Evolutionary conservation across 441 rosid genomes (phyloP), one percentile per base, ranked within the genome.

Genomic region (Pelargonium australe): DNA sequence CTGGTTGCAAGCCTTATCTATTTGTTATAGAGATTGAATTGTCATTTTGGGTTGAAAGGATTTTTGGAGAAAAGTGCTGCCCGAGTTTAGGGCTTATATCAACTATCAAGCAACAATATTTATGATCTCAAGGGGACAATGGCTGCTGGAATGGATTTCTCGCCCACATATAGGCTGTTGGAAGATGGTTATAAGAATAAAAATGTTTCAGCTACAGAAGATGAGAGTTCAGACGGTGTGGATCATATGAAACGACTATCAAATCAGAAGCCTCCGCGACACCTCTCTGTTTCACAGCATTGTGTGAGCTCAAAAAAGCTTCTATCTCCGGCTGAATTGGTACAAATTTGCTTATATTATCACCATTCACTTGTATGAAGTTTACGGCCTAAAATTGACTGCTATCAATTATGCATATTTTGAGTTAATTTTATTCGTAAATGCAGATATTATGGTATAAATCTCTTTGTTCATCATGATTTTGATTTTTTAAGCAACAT

Each of bases 261-360:
- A n/a, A 82, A 51, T 68, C 86, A 89, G 13, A 94, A 91, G 74
- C 98, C 98, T 77, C 98, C 97, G 0, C 81, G 96, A 23, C 96
- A 89, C 63, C 69, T 82, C 70, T 84, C 91, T 0, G 71, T 76
- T 14, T 65, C 78, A 75, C 84, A 73, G 41, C 85, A 82, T 73
- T 75, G 83, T 69, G 67, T 87, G 70, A 69, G 80, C 77, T 73
- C 86, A 55, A 73, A 75, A 66, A 83, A 79, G 84, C 69, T 86
- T 70, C 78, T 84, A 16, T 75, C 80, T 34, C 85, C 84, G 11
- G 79, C 85, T 78, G 86, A 82, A 83, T 74, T 79, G 85, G 92
- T 89, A 23, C 25, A 79, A 77, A 72, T 69, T 70, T 12, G 43
- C 25, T 28, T 62, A 5, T 41, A 2, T 65, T 47, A 40, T n/a